Evolutionary conservation across 2,329 filamentous ascomycete species (phyloP), one percentile per base, ranked within the genome.

Genomic region (Neonectria ditissima): DNA sequence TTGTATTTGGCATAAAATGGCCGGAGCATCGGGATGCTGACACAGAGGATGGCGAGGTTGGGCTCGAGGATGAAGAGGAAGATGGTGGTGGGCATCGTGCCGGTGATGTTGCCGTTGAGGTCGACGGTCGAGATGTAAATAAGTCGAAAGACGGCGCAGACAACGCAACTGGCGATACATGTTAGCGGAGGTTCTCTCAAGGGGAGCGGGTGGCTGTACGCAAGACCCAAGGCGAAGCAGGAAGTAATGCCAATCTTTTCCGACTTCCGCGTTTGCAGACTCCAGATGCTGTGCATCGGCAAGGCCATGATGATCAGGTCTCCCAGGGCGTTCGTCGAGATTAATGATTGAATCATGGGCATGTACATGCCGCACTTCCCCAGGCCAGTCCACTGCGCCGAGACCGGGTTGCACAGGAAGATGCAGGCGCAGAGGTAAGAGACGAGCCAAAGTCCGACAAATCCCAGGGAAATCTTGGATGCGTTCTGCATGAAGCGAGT

Each of bases 381-480:
- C 8, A 71, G 66, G 0, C 73, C 74, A 8, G 81, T 75, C 82
- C 82, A 85, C 2, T 81, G 74, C 59, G 80, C 82, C 7, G 77
- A 68, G 6, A 84, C 75, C 0, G 82, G 83, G 0, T 74, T 76
- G 72, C 83, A 85, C 45, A 83, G 78, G 69, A 85, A 84, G 58
- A 84, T 77, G 69, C 68, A 74, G 3, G 72, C 54, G 7, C 76
- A 79, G 16, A 83, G 72, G 53, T 79, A 81, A 18, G 79, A 76
- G 47, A 83, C 76, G n/a, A 76, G 71, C 81, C 83, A 84, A 32
- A 71, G 65, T 37, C 79, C 72, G 14, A 80, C 75, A 6, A 84
- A 76, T 22, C 54, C 59, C 4, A 78, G 77, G 7, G 81, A 70
- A 5, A 73, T 69, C 41, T 73, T 75, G 26, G 76, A 75, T 3